Evolutionary conservation across 2,329 filamentous ascomycete species (phyloP).

Genomic region (Hypoxylon sp.): DNA sequence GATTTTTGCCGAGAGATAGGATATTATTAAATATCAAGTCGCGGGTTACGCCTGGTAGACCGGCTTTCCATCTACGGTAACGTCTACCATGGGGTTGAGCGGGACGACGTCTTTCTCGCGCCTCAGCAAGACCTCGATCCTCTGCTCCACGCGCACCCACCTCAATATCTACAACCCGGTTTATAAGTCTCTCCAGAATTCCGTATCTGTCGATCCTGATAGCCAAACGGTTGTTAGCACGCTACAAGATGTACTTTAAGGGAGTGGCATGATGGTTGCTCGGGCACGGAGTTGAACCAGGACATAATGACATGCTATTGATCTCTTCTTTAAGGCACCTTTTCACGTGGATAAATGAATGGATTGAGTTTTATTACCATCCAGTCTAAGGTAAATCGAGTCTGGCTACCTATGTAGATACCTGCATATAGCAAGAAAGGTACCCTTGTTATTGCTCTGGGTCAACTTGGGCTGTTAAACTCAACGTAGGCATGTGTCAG

Average conservation of each 20-base stretch:
- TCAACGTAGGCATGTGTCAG: not conserved
- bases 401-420: not conserved
- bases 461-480: not conserved
- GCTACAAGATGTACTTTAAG: not conserved
- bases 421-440: not conserved
- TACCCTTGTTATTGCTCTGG: not conserved
- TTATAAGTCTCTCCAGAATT: constrained; percentile 73
- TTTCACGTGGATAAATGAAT: not conserved
- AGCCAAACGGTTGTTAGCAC: constrained; percentile 55
- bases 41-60: not conserved
- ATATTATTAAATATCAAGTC: not conserved
- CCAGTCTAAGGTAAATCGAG: not conserved
- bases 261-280: not conserved
- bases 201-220: constrained; percentile 61
- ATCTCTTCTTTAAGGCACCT: not conserved
- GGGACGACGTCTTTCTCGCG: constrained; percentile 74
- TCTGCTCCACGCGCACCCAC: constrained; percentile 70
- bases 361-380: not conserved
- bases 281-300: not conserved
- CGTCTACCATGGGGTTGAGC: constrained; percentile 67
- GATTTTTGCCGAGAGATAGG: not conserved
- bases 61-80: constrained; percentile 53
- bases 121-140: constrained; percentile 75
- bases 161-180: constrained; percentile 78
- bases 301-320: not conserved